Evolutionary conservation across 495 filamentous ascomycete species (phyloP), one percentile per base, ranked within the genome.

Genomic region (Niebla homalea): DNA sequence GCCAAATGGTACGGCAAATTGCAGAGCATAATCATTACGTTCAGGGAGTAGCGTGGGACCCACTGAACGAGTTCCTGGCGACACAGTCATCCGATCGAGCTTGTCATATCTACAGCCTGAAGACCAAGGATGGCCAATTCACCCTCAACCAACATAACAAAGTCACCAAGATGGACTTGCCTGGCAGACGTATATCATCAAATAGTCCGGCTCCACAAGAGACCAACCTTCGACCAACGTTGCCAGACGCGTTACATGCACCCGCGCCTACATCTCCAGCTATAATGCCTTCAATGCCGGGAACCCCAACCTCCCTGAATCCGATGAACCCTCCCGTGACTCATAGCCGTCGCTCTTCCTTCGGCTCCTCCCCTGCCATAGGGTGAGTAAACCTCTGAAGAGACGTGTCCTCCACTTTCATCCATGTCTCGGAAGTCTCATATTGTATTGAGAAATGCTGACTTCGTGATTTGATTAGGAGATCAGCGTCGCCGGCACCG

Each of bases 1-100:
- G 92, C 25, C 80, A 83, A 70, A 81, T 89, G 59, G 83, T 99
- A 49, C 82, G 92, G 48, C 90, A 96, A 62, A 99, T 99, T 55
- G 93, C 92, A 38, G 92, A 99, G 62, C 92, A 99, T 68, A 95
- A 90, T 59, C 92, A 99, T 65, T 99, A 96, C 60, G 92, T 99
- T 18, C 92, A 99, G 69, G 92, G 92, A 35, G 92, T 99, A 16
- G 89, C 93, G 2, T 99, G 92, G 92, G 92, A 99, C 67, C 92
- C 92, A 32, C 68, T 94, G 25, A 99, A 99, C 64, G 92, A 99
- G 70, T 99, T 85, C 64, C 85, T 99, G 41, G 92, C 93, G 19
- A 99, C 92, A 19, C 92, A 99, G 63, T 97, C 92, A 2, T 99
- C 92, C 1, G 92, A 99, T 67, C 82, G 92, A 59, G 94, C 92